phyloP scores from a whole-genome alignment of 495 filamentous ascomycete genomes.

The Lasiosphaeria ovina region DNA sequence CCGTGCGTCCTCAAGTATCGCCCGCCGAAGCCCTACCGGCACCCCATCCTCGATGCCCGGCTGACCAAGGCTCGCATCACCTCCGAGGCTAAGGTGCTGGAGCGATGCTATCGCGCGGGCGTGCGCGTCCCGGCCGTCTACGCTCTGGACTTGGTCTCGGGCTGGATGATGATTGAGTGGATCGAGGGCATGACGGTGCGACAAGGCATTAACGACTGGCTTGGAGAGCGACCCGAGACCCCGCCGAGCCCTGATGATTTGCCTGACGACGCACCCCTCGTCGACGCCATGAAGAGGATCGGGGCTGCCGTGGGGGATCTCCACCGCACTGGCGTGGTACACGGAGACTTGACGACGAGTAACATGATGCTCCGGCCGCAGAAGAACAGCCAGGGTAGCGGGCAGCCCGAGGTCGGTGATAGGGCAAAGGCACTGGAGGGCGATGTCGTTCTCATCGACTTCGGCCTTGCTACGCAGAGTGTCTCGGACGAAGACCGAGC shows the following conservation, averaged over 20 bases:
- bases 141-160: conserved; percentile 67
- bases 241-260: conserved; percentile 33
- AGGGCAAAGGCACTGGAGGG: conserved; percentile 50
- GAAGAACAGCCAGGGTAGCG: conserved; percentile 10
- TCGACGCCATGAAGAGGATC: conserved; percentile 66
- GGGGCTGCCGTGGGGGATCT: conserved; percentile 73
- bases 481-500: conserved; percentile 89
- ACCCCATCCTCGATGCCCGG: conserved; percentile 83
- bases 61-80: conserved; percentile 83
- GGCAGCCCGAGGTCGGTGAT: conserved; percentile 13
- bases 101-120: conserved; percentile 70
- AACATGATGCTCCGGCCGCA: conserved; percentile 80
- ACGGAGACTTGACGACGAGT: conserved; percentile 96
- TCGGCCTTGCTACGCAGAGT: conserved; percentile 83
- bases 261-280: conserved; percentile 31
- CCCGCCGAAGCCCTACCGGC: conserved; percentile 87
- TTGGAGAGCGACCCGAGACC: conserved; percentile 45
- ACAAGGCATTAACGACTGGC: conserved; percentile 64
- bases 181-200: conserved; percentile 70
- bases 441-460: conserved; percentile 90
- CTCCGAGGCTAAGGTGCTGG: conserved; percentile 81
- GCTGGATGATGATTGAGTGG: conserved; percentile 92
- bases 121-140: conserved; percentile 76
- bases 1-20: conserved; percentile 89
- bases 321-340: conserved; percentile 79